Evolutionary conservation across 495 filamentous ascomycete species (phyloP).

Genomic region (Aspergillus homomorphus): DNA sequence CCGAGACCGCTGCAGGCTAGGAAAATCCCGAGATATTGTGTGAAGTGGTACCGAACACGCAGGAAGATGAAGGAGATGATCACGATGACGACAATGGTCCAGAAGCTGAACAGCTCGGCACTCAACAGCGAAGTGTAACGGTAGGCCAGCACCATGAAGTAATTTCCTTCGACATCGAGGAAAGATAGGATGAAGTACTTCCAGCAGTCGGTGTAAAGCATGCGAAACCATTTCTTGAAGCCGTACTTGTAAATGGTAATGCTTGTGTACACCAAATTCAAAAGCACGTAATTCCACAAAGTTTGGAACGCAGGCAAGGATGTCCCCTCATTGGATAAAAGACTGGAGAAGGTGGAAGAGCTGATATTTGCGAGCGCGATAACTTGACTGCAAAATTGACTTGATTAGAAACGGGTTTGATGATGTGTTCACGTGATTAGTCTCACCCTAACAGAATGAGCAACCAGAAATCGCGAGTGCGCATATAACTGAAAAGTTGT

Average conservation of each 20-base stretch:
- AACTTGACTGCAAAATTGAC: slow-evolving; percentile 55
- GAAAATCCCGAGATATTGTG: slow-evolving; percentile 81
- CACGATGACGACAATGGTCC: slow-evolving; percentile 92
- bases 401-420: not conserved
- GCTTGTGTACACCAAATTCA: slow-evolving; percentile 75
- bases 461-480: slow-evolving; percentile 81
- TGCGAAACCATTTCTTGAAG: slow-evolving; percentile 58
- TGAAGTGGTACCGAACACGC: slow-evolving; percentile 77
- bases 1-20: slow-evolving; percentile 91
- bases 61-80: slow-evolving; percentile 77
- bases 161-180: slow-evolving; percentile 93
- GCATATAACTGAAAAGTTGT: slow-evolving; percentile 67
- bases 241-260: slow-evolving; percentile 81
- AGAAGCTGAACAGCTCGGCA: slow-evolving; percentile 95
- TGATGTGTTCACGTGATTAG: not conserved
- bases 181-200: slow-evolving; percentile 90
- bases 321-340: slow-evolving; percentile 64
- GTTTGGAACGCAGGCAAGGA: slow-evolving; percentile 94
- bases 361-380: slow-evolving; percentile 82
- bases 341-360: slow-evolving; percentile 82
- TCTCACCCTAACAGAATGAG: slow-evolving; percentile 69
- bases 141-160: slow-evolving; percentile 93
- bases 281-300: slow-evolving; percentile 86
- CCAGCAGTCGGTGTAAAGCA: slow-evolving; percentile 74
- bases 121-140: slow-evolving; percentile 85